A percentile compares a stretch with the other conserved stretches of the same genome.
Conservation (phyloP, 768 basidiomycete species). For the Glaciozyma martinii region DNA sequence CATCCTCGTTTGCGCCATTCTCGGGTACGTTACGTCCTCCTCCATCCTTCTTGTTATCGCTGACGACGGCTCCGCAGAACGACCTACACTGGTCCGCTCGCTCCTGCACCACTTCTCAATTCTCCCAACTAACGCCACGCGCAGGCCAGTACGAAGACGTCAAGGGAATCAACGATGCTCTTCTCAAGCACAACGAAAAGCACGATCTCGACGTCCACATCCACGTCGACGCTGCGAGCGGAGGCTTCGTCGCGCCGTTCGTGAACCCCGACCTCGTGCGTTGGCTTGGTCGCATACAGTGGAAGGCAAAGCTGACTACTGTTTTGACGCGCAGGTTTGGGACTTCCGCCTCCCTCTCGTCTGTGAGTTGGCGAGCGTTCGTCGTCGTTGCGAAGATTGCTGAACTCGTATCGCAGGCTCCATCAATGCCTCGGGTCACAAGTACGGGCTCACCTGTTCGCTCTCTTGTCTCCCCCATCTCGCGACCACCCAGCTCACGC, state of each 20-base stretch:
- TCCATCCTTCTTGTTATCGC: background rate
- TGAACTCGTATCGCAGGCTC: constrained; percentile 4
- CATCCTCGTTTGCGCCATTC: constrained; percentile 34
- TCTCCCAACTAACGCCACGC: background rate
- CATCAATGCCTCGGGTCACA: constrained; percentile 39
- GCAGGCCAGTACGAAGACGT: constrained; percentile 34
- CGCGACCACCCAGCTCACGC: too few relatives aligned
- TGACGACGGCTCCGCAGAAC: background rate
- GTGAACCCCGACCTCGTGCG: constrained; percentile 34
- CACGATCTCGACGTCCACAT: constrained; percentile 36
- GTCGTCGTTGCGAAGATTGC: too few relatives aligned
- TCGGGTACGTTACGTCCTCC: constrained; percentile 27
- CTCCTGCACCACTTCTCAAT: background rate
- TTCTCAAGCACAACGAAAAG: constrained; percentile 36
- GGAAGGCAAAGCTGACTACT: too few relatives aligned
- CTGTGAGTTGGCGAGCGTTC: background rate
- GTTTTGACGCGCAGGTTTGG: constrained; percentile 26
- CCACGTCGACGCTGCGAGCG: constrained; percentile 34
- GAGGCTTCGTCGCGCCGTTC: constrained; percentile 34
- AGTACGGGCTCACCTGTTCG: constrained; percentile 25
- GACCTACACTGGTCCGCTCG: constrained; percentile 6
- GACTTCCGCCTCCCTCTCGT: constrained; percentile 40
- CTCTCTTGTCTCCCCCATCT: too few relatives aligned
- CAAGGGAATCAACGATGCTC: constrained; percentile 25
- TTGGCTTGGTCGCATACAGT: background rate